Base-by-base conservation (phyloP, 1,284 basidiomycete genomes). In the Pascua guehoae region DNA sequence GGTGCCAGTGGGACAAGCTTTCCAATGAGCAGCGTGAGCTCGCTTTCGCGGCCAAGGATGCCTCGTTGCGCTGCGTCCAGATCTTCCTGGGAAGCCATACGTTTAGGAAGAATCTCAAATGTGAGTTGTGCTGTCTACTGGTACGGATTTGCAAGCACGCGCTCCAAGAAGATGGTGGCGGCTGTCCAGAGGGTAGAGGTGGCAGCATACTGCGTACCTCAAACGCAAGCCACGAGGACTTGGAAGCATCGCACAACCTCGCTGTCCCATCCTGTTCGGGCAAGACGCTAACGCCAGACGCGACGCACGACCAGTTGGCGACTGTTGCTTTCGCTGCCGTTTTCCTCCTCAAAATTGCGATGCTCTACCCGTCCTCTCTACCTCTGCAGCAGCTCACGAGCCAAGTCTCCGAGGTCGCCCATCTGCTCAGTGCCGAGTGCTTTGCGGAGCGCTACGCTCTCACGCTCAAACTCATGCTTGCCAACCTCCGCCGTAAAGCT, bases 1-100 rank as follows among this genome's bases (percentile, higher is more conserved):
- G 92, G 8, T 88, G 88, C 42, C 86, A 88, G 11, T 95, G 91
- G 88, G 91, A 95, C 68, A 93, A 91, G 76, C 92, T 95, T 87
- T 85, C 69, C 50, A 37, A 18, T 7, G 92, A 94, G 70, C 92
- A 95, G 72, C 85, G 89, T 39, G 91, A 95, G 72, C 83, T 96
- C 45, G 92, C 92, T 8, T 92, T 95, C 80, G 88, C 92, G 68
- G 92, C 91, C 9, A 94, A 93, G 75, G 88, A 94, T 66, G 89
- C 91, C 0, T 92, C 92, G 2, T 85, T 87, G 51, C 86, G 86
- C 55, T 93, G 90, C 72, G 79, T 96, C 41, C 83, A 73, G 46
- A 69, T 74, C 36, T 75, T 71, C 56, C 52, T 75, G 32, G 52
- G 62, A 24, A 66, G 66, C 1, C 60, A 60, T 10, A 68, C 66